Evolutionary conservation across 108 stramenopile species (phyloP).

Genomic region (Asterionellopsis glacialis): DNA sequence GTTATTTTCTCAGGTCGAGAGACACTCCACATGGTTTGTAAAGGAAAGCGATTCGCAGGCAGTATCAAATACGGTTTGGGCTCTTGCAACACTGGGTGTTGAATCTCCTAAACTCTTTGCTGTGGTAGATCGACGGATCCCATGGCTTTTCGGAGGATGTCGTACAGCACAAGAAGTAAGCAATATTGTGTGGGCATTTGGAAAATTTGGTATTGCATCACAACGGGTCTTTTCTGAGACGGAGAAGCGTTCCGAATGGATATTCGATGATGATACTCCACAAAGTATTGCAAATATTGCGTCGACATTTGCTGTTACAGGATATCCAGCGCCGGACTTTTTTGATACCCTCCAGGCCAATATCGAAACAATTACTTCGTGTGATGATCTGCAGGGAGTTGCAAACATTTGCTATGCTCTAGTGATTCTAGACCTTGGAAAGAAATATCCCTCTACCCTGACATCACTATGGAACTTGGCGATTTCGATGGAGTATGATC

Average conservation of each 20-base stretch:
- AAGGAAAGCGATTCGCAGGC: slow-evolving; percentile 3
- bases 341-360: slow-evolving; percentile 4
- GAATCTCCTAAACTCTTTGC: slow-evolving; percentile 7
- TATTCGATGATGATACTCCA: slow-evolving; percentile 6
- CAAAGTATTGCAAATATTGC: slow-evolving; percentile 13
- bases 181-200: slow-evolving; percentile 15
- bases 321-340: slow-evolving; percentile 4
- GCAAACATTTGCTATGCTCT: slow-evolving; percentile 12
- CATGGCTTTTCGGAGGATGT: slow-evolving; percentile 2
- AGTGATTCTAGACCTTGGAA: slow-evolving; percentile 8
- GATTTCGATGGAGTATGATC: neutral
- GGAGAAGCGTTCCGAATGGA: neutral
- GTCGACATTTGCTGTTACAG: slow-evolving; percentile 13
- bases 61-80: slow-evolving; percentile 5
- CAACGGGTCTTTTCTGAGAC: slow-evolving; percentile 5
- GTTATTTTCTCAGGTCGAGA: slow-evolving; percentile 11
- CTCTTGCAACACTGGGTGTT: slow-evolving; percentile 9
- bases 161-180: slow-evolving; percentile 10
- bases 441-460: neutral
- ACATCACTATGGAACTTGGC: neutral
- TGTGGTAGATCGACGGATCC: neutral
- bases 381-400: slow-evolving; percentile 5
- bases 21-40: neutral
- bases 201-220: neutral
- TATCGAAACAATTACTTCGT: neutral